phyloP scores from a whole-genome alignment of 2,329 filamentous ascomycete species.

The Colletotrichum spaethianum region DNA sequence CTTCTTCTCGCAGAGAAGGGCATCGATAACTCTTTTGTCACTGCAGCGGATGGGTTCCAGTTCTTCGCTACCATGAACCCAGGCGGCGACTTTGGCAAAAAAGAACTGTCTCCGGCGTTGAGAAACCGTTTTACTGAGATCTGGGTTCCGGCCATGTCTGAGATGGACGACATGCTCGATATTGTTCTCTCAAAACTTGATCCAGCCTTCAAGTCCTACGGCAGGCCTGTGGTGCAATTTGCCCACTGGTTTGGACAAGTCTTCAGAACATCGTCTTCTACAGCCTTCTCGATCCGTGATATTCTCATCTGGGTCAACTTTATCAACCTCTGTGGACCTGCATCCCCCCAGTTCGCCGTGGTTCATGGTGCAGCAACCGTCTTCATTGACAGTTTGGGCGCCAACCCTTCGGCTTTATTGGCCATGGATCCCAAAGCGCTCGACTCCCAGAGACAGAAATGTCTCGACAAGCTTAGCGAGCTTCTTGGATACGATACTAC shows the following conservation, averaged over 20 bases:
- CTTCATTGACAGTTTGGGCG: conserved; percentile 94
- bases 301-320: conserved; percentile 95
- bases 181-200: conserved; percentile 86
- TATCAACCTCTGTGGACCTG: conserved; percentile 76
- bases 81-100: conserved; percentile 97
- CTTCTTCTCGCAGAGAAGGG: conserved; percentile 96
- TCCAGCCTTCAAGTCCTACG: conserved; percentile 67
- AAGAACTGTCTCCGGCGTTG: conserved; percentile 93
- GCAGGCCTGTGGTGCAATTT: conserved; percentile 84
- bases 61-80: conserved; percentile 99
- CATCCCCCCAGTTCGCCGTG: conserved; percentile 62
- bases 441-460: conserved; percentile 78
- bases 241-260: conserved; percentile 91
- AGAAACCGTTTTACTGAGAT: conserved; percentile 99
- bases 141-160: conserved; percentile 92
- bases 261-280: conserved; percentile 82
- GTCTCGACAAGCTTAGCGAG: conserved; percentile 79
- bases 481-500: conserved; percentile 76
- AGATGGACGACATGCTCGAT: conserved; percentile 86
- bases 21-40: conserved; percentile 83
- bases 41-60: conserved; percentile 85
- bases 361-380: conserved; percentile 95
- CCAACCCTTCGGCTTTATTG: conserved; percentile 91
- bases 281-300: conserved; percentile 91
- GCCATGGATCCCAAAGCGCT: conserved; percentile 80